A percentile compares a stretch with the other conserved stretches of the same genome.
These are phyloP conservation scores for Boletellus ananas DNA, from an alignment of 768 basidiomycete genomes.

Conservation along the genomic window DNA sequence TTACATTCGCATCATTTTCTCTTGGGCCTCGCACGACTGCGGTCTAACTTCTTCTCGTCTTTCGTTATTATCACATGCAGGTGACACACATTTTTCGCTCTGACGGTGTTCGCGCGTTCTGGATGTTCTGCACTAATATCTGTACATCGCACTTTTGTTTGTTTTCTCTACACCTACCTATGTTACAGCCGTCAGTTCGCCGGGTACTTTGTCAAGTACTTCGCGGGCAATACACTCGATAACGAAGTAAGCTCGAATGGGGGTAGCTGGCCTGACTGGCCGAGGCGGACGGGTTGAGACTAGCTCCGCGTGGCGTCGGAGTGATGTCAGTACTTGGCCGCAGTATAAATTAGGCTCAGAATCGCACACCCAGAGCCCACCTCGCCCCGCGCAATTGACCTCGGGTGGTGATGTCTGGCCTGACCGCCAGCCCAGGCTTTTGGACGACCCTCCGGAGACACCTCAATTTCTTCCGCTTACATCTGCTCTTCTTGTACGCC, in stretches of 20 bases:
- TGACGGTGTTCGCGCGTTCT: constrained; percentile 24
- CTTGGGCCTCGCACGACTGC: constrained; percentile 13
- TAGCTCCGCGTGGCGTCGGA: not conserved
- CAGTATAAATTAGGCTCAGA: not conserved
- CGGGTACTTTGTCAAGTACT: constrained; percentile 18
- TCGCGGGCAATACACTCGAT: constrained; percentile 22
- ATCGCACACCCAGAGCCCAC: not conserved
- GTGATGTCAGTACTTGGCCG: not conserved
- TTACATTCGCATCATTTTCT: constrained; percentile 12
- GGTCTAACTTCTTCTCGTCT: constrained; percentile 2
- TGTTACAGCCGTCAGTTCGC: constrained; percentile 21
- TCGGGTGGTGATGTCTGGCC: not conserved
- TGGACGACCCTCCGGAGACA: constrained; percentile 35
- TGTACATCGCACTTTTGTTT: constrained; percentile 25
- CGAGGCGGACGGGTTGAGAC: not conserved
- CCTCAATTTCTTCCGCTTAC: constrained; percentile 67
- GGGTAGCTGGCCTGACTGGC: not conserved
- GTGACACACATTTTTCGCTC: constrained; percentile 14
- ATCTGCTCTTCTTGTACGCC: constrained; percentile 59
- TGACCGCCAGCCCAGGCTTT: constrained; percentile 4
- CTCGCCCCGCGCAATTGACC: not conserved
- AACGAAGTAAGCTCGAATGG: not conserved
- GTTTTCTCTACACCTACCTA: constrained; percentile 20
- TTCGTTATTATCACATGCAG: constrained; percentile 6
- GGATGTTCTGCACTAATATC: constrained; percentile 30